Evolutionary conservation across 192 early-diverging fungal species (phyloP).

Genomic region (Mortierella hygrophila): DNA sequence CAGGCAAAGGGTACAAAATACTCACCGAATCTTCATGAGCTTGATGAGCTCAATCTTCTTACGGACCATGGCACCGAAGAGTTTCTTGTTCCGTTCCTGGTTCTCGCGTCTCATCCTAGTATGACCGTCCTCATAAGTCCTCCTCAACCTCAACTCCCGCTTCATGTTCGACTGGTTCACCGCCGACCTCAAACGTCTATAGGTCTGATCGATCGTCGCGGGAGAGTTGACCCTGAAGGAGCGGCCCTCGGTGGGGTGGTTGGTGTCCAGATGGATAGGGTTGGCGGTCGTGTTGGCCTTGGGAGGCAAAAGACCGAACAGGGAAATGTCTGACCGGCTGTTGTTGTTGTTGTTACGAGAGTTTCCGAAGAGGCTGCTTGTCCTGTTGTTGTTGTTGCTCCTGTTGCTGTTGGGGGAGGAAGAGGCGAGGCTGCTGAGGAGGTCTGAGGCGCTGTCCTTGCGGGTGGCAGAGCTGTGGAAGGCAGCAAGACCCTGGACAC

Average conservation of each 20-base stretch:
- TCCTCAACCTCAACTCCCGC: conserved; percentile 38
- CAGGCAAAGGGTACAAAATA: neutral
- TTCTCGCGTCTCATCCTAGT: conserved; percentile 45
- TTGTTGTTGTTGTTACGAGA: neutral
- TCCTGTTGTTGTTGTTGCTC: neutral
- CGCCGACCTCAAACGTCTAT: conserved; percentile 32
- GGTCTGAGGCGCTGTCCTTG: conserved; percentile 9
- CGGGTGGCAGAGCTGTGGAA: conserved; percentile 30
- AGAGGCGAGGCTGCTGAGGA: conserved; percentile 13
- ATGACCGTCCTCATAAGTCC: conserved; percentile 44
- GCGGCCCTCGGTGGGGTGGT: conserved; percentile 43
- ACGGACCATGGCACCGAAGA: conserved; percentile 52
- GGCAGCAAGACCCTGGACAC: conserved; percentile 7
- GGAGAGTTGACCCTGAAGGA: conserved; percentile 35
- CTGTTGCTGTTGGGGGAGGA: conserved; percentile 7
- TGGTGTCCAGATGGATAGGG: conserved; percentile 50
- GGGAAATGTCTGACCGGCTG: conserved; percentile 1
- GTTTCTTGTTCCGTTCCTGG: conserved; percentile 50
- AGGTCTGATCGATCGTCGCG: conserved; percentile 25
- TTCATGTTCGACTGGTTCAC: conserved; percentile 52
- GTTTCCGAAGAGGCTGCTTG: conserved; percentile 22
- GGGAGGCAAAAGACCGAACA: conserved; percentile 20
- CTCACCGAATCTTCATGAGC: conserved; percentile 56
- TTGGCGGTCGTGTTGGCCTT: conserved; percentile 50
- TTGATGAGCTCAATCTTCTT: conserved; percentile 57